Conservation (phyloP, 2,329 filamentous ascomycete species). For the Claviceps cyperi region DNA sequence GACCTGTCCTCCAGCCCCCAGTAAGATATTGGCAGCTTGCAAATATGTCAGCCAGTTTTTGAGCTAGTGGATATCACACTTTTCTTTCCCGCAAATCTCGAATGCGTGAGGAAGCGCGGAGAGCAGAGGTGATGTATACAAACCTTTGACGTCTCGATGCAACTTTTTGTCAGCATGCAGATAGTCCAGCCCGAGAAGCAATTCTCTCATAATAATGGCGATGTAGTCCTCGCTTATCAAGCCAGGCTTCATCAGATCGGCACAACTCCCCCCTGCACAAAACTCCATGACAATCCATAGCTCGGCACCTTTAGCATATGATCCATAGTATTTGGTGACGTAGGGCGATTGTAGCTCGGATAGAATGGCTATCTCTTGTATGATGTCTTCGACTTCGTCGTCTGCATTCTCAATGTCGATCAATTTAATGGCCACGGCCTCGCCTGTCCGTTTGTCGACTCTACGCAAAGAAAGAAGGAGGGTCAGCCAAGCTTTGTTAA, state of each 20-base stretch:
- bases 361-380: constrained; percentile 94
- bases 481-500: background rate
- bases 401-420: constrained; percentile 98
- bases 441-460: constrained; percentile 83
- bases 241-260: constrained; percentile 89
- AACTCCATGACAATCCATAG: constrained; percentile 99
- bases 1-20: constrained; percentile 83
- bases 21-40: constrained; percentile 77
- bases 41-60: background rate
- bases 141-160: constrained; percentile 90
- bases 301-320: constrained; percentile 88
- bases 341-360: constrained; percentile 92
- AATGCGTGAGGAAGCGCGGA: no score
- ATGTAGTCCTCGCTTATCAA: constrained; percentile 90
- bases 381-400: constrained; percentile 98
- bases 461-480: constrained; percentile 25
- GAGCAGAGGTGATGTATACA: background rate
- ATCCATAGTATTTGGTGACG: constrained; percentile 95
- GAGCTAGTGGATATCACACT: background rate
- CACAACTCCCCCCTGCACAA: constrained; percentile 91
- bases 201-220: constrained; percentile 81
- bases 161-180: constrained; percentile 91
- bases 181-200: constrained; percentile 83
- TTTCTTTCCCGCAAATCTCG: background rate
- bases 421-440: constrained; percentile 93